Percentiles rank a stretch among this genome's conserved stretches.
Evolutionary conservation across 805 yeast species (phyloP).

Genomic region (Myxozyma mucilagina): DNA sequence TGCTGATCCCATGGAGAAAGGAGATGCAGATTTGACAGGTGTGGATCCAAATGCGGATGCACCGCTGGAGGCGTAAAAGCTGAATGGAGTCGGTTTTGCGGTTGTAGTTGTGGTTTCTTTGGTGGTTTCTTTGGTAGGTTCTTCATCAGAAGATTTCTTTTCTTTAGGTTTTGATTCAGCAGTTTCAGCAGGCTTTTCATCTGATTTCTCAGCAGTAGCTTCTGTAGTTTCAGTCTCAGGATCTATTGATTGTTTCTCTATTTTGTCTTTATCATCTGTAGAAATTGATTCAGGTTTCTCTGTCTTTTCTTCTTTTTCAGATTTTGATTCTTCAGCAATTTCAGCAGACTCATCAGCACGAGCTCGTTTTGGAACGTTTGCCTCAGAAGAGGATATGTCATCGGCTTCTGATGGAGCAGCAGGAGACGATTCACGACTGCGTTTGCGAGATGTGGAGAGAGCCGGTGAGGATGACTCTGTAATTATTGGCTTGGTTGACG

Average conservation of each 20-base stretch:
- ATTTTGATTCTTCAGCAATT: not conserved
- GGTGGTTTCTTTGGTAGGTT: not conserved
- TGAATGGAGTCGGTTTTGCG: constrained; percentile 2
- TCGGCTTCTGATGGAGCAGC: not conserved
- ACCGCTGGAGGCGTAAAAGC: constrained; percentile 1
- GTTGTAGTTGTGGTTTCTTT: not conserved
- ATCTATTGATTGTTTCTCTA: not conserved
- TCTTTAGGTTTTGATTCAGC: not conserved
- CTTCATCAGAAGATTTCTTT: not conserved
- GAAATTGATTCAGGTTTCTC: not conserved
- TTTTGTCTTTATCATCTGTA: too few species aligned
- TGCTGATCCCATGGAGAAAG: constrained; percentile 1
- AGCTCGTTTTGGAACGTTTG: not conserved
- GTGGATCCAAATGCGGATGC: constrained; percentile 5
- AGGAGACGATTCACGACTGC: constrained; percentile 2
- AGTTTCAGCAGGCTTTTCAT: not conserved
- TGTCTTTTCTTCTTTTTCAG: not conserved
- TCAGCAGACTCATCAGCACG: not conserved
- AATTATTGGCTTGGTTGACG: not conserved
- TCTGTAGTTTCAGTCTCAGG: not conserved
- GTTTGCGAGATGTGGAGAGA: not conserved
- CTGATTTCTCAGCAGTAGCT: not conserved
- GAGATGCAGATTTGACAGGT: not conserved
- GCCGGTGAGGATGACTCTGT: not conserved
- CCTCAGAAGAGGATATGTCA: not conserved